phyloP scores from a whole-genome alignment of 306 rosid genomes.

The cucumber (Cucumis sativus) region DNA sequence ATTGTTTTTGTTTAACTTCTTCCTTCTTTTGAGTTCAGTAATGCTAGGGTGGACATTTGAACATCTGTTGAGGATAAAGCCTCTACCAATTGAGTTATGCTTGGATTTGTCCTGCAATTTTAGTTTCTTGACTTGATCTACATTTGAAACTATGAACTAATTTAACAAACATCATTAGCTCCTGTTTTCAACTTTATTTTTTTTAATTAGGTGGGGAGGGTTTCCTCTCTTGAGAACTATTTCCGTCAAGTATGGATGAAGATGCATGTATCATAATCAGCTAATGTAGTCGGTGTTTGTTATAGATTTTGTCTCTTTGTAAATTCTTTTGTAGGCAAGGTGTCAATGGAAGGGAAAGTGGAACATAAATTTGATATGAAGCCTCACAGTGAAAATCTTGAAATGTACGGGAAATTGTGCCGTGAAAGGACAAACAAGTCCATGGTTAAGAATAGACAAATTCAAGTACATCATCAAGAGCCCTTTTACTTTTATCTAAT shows the following conservation, averaged over 20 bases:
- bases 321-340: slow-evolving; percentile 11
- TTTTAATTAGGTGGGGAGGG: background rate
- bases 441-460: slow-evolving; percentile 70
- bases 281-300: background rate
- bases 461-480: slow-evolving; percentile 43
- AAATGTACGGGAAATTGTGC: slow-evolving; percentile 80
- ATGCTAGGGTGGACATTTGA: background rate
- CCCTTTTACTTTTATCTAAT: background rate
- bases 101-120: background rate
- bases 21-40: background rate
- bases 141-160: no score
- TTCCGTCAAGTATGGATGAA: background rate
- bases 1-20: background rate
- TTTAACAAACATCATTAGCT: background rate
- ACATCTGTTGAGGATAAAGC: no score
- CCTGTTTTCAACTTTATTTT: background rate
- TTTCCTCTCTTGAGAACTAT: background rate
- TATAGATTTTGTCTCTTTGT: background rate
- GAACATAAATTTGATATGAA: slow-evolving; percentile 98
- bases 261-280: background rate
- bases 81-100: background rate
- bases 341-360: slow-evolving; percentile 85
- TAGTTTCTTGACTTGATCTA: background rate
- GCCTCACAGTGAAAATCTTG: slow-evolving; percentile 83
- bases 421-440: slow-evolving; percentile 92